Percentiles rank a stretch among this genome's conserved stretches.
Evolutionary conservation across 2,329 filamentous ascomycete genomes (phyloP).

Genomic region (Apiospora malaysiana): DNA sequence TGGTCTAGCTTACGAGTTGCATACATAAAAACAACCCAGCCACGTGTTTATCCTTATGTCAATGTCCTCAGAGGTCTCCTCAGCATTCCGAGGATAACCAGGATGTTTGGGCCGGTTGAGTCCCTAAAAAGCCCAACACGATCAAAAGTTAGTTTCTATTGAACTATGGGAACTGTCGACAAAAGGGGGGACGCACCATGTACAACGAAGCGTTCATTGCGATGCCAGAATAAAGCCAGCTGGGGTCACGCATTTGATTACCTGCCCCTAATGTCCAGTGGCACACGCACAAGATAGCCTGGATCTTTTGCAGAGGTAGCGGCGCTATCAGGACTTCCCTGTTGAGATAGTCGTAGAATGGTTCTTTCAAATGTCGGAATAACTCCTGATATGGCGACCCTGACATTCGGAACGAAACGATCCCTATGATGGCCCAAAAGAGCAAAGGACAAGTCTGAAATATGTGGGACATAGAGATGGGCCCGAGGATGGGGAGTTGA

Average conservation of each 20-base stretch:
- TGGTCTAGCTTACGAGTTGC: conserved; percentile 34
- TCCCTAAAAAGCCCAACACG: background rate
- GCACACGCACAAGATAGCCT: conserved; percentile 37
- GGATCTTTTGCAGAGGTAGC: conserved; percentile 36
- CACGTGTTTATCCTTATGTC: conserved; percentile 37
- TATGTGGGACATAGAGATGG: conserved; percentile 34
- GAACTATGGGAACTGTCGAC: background rate
- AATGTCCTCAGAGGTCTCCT: conserved; percentile 28
- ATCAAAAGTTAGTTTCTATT: background rate
- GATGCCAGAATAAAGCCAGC: conserved; percentile 40
- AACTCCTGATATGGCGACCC: conserved; percentile 29
- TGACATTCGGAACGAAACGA: conserved; percentile 32
- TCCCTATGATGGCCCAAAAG: conserved; percentile 38
- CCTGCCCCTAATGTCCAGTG: conserved; percentile 37
- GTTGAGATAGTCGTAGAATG: conserved; percentile 33
- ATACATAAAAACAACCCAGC: conserved; percentile 40
- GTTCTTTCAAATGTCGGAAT: conserved; percentile 32
- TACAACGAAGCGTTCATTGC: conserved; percentile 38
- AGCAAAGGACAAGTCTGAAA: conserved; percentile 36
- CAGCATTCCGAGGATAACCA: background rate
- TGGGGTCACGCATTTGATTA: conserved; percentile 35
- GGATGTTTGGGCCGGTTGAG: background rate
- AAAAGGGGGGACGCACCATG: conserved; percentile 28
- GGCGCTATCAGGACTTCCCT: conserved; percentile 34
- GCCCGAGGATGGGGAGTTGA: conserved; percentile 37